A percentile compares a stretch with the other conserved stretches of the same genome.
phyloP scores from a whole-genome alignment of 2,329 filamentous ascomycete species.

The Ophiosphaerella korrae region DNA sequence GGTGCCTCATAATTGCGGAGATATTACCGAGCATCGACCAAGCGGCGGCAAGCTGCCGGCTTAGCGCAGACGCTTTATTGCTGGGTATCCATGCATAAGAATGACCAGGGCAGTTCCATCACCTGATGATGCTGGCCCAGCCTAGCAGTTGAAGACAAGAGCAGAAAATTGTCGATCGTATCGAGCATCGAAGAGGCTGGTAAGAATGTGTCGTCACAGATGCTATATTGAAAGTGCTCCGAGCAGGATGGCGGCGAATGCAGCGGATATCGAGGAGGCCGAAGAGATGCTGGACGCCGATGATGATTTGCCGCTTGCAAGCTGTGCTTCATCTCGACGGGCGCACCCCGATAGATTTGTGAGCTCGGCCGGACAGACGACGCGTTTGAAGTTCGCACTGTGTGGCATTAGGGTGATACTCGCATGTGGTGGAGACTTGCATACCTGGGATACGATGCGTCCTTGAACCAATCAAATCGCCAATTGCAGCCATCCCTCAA shows the following conservation, averaged over 20 bases:
- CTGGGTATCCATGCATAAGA: conserved; percentile 44
- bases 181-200: conserved; percentile 20
- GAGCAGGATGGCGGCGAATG: conserved; percentile 25
- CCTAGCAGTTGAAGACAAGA: conserved; percentile 20
- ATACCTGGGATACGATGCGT: conserved; percentile 42
- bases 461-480: conserved; percentile 45
- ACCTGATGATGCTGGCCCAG: conserved; percentile 25
- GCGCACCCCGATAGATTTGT: conserved; percentile 42
- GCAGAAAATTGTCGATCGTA: conserved; percentile 27
- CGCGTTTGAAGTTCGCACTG: conserved; percentile 46
- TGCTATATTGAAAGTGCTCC: conserved; percentile 34
- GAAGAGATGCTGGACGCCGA: conserved; percentile 21
- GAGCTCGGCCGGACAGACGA: conserved; percentile 41
- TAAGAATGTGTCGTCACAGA: conserved; percentile 22
- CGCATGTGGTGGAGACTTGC: conserved; percentile 9
- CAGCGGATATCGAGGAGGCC: conserved; percentile 13
- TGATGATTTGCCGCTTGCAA: conserved; percentile 18
- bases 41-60: conserved; percentile 10
- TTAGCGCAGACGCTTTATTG: conserved; percentile 26
- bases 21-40: conserved; percentile 8
- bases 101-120: conserved; percentile 21
- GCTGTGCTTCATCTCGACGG: conserved; percentile 38
- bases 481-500: conserved; percentile 36
- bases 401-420: conserved; percentile 25
- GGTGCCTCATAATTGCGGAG: conserved; percentile 6